Evolutionary conservation across 2,329 filamentous ascomycete species (phyloP).

Genomic region (Xylogone sp.): DNA sequence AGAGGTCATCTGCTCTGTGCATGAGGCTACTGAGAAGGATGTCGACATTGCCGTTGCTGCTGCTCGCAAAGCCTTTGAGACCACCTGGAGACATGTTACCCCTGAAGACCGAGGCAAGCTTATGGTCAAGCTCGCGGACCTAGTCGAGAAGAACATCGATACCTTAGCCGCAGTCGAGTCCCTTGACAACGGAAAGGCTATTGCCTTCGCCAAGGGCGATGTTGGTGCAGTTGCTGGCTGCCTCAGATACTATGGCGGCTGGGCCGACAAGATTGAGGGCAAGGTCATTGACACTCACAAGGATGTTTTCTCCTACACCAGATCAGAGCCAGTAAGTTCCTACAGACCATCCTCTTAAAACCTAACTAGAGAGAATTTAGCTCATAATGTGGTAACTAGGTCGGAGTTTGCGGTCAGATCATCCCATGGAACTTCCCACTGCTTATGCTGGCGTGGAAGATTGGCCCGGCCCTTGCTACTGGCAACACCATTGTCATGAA

Average conservation of each 20-base stretch:
- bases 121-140: constrained; percentile 73
- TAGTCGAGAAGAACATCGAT: constrained; percentile 75
- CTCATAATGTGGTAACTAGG: constrained; percentile 19
- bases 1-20: constrained; percentile 77
- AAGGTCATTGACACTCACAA: constrained; percentile 64
- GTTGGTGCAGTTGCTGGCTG: constrained; percentile 63
- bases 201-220: constrained; percentile 73
- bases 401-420: constrained; percentile 68
- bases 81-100: constrained; percentile 62
- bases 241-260: constrained; percentile 79
- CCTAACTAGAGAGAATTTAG: background rate
- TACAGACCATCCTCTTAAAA: constrained; percentile 22
- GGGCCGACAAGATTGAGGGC: constrained; percentile 69
- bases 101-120: constrained; percentile 68
- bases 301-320: constrained; percentile 65
- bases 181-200: constrained; percentile 83
- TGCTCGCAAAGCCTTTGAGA: constrained; percentile 82
- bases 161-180: constrained; percentile 79
- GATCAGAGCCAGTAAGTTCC: constrained; percentile 57
- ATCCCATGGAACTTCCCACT: constrained; percentile 72
- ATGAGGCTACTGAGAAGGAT: constrained; percentile 87
- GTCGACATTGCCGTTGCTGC: constrained; percentile 76
- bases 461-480: constrained; percentile 55
- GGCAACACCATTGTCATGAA: constrained; percentile 57
- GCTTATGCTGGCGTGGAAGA: constrained; percentile 65